These are phyloP conservation scores for Ustilago hordei DNA, from an alignment of 1,284 basidiomycete genomes.

Conservation along the genomic window DNA sequence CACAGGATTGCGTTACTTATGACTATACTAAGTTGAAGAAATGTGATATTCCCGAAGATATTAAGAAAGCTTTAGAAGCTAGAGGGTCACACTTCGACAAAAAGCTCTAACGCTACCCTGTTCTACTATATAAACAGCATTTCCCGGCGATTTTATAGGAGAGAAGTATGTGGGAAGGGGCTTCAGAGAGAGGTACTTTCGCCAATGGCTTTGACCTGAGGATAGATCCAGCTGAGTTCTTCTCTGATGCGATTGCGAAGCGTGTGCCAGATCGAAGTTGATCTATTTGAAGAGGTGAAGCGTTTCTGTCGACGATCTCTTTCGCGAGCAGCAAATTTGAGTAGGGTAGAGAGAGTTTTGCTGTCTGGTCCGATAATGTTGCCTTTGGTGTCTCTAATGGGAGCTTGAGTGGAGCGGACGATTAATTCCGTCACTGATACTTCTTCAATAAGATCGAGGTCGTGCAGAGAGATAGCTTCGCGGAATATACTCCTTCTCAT, in stretches of 20 bases:
- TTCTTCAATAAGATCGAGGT: neutral
- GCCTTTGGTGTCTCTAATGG: slow-evolving; percentile 25
- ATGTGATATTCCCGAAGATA: slow-evolving; percentile 51
- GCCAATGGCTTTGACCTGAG: slow-evolving; percentile 23
- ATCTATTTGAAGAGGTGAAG: neutral
- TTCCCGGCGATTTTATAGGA: no score
- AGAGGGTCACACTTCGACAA: slow-evolving; percentile 31
- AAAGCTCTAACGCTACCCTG: slow-evolving; percentile 23
- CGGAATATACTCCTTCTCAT: slow-evolving; percentile 71
- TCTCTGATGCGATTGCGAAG: slow-evolving; percentile 24
- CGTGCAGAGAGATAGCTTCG: slow-evolving; percentile 8
- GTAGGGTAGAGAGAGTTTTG: slow-evolving; percentile 68
- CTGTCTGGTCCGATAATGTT: slow-evolving; percentile 51
- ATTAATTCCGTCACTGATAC: slow-evolving; percentile 13
- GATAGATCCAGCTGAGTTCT: slow-evolving; percentile 48
- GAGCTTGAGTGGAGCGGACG: slow-evolving; percentile 10
- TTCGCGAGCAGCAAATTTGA: slow-evolving; percentile 68
- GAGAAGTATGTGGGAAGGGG: neutral
- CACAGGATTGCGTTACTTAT: slow-evolving; percentile 57
- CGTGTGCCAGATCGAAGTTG: slow-evolving; percentile 35
- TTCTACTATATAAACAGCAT: neutral
- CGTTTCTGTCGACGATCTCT: slow-evolving; percentile 27
- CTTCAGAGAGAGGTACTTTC: slow-evolving; percentile 1
- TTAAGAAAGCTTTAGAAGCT: slow-evolving; percentile 31
- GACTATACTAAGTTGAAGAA: slow-evolving; percentile 58